Conservation (phyloP, 2,329 filamentous ascomycete genomes). For the Pseudopithomyces chartarum region DNA sequence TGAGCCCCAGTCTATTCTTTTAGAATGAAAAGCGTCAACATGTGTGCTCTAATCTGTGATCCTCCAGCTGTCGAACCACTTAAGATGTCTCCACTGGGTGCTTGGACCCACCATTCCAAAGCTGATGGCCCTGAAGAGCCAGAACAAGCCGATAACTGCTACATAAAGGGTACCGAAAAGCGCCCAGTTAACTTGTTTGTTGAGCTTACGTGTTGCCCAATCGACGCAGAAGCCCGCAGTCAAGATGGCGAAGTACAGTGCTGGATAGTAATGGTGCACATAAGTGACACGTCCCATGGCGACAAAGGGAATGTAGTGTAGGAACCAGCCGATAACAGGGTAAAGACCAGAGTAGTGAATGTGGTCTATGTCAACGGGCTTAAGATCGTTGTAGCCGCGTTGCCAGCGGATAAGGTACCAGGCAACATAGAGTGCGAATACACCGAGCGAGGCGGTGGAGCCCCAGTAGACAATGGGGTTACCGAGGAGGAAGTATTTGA, state of each 20-base stretch:
- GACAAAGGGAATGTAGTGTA: constrained; percentile 95
- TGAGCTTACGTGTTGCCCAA: constrained; percentile 75
- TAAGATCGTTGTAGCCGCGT: constrained; percentile 86
- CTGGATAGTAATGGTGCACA: constrained; percentile 98
- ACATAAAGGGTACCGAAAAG: constrained; percentile 78
- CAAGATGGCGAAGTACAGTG: constrained; percentile 95
- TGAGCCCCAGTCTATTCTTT: too few relatives aligned
- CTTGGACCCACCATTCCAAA: constrained; percentile 93
- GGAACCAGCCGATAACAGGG: constrained; percentile 89
- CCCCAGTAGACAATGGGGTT: constrained; percentile 98
- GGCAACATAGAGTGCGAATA: constrained; percentile 72
- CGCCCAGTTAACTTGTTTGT: constrained; percentile 65
- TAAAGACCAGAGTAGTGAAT: constrained; percentile 95
- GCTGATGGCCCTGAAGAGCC: constrained; percentile 89
- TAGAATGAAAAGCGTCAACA: background rate
- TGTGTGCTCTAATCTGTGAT: constrained; percentile 70
- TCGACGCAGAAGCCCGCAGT: constrained; percentile 86
- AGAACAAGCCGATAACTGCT: constrained; percentile 78
- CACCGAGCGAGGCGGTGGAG: constrained; percentile 76
- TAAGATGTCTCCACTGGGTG: constrained; percentile 85
- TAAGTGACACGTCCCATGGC: constrained; percentile 99
- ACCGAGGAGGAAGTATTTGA: constrained; percentile 98
- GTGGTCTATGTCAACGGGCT: constrained; percentile 80
- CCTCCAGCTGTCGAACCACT: constrained; percentile 89
- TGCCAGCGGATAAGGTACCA: constrained; percentile 97